A percentile compares a stretch with the other conserved stretches of the same genome.
These are phyloP conservation scores for Penstemon davidsonii DNA, from an alignment of 257 asterid genomes.

Conservation along the genomic window DNA sequence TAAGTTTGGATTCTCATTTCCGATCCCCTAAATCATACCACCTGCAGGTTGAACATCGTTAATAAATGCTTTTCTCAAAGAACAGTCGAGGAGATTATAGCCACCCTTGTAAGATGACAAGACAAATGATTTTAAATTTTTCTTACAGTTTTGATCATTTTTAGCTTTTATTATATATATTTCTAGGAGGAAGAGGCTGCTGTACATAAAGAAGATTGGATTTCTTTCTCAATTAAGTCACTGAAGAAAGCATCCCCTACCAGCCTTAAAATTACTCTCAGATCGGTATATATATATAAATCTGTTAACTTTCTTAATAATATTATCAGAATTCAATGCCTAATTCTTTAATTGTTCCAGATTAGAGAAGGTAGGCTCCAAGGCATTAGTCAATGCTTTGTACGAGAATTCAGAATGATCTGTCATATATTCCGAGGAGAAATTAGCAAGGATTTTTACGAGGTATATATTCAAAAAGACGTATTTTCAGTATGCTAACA, in stretches of 20 bases:
- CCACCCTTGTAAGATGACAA: constrained; percentile 57
- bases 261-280: constrained; percentile 83
- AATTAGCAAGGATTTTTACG: constrained; percentile 65
- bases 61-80: constrained; percentile 67
- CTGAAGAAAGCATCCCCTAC: constrained; percentile 83
- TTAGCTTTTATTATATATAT: background rate
- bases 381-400: constrained; percentile 79
- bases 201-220: constrained; percentile 60
- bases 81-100: constrained; percentile 75
- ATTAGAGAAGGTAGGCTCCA: constrained; percentile 87
- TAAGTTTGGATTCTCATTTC: background rate
- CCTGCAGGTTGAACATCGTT: constrained; percentile 62
- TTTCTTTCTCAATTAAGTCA: constrained; percentile 62
- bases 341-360: constrained; percentile 32
- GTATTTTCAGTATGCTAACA: background rate
- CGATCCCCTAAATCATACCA: background rate
- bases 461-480: constrained; percentile 41
- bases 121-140: constrained; percentile 7
- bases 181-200: constrained; percentile 60
- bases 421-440: constrained; percentile 63
- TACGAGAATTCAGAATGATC: constrained; percentile 78
- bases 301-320: constrained; percentile 12
- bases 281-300: constrained; percentile 56
- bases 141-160: background rate
- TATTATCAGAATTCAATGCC: too few species aligned